These are phyloP conservation scores for Citrullus mucosospermus DNA, from an alignment of 306 rosid genomes.

Conservation along the genomic window DNA sequence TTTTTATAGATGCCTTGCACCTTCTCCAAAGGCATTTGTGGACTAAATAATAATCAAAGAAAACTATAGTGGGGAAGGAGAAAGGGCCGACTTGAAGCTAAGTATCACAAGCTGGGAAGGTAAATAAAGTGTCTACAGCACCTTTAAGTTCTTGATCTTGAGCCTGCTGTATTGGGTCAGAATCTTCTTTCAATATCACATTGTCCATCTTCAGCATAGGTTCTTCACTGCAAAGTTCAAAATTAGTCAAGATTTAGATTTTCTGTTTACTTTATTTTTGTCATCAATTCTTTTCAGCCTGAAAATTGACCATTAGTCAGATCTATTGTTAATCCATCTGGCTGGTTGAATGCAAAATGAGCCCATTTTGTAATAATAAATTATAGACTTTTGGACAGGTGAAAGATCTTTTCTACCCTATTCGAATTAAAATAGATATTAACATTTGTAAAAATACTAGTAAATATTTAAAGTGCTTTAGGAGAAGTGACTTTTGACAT, in stretches of 20 bases:
- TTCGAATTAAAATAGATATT: no score
- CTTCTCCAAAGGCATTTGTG: background rate
- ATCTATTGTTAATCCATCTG: no score
- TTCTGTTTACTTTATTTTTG: background rate
- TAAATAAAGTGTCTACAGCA: conserved; percentile 44
- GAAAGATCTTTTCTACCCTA: no score
- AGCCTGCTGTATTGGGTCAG: conserved; percentile 24
- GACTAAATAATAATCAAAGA: background rate
- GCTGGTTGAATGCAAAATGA: no score
- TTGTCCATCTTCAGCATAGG: conserved; percentile 30
- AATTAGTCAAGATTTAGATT: background rate
- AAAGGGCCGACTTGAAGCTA: background rate
- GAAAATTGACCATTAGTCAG: background rate
- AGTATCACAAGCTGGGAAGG: conserved; percentile 43
- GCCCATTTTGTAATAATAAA: no score
- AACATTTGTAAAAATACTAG: no score
- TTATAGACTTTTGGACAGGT: no score
- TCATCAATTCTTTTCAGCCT: background rate
- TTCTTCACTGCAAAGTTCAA: conserved; percentile 37
- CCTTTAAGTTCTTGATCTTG: conserved; percentile 61
- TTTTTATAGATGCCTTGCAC: background rate
- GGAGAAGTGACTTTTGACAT: no score
- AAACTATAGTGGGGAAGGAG: background rate
- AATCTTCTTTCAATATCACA: conserved; percentile 27
- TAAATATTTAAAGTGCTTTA: no score